phyloP scores from a whole-genome alignment of 2,329 filamentous ascomycete genomes.

The Trichophyton schoenleinii region DNA sequence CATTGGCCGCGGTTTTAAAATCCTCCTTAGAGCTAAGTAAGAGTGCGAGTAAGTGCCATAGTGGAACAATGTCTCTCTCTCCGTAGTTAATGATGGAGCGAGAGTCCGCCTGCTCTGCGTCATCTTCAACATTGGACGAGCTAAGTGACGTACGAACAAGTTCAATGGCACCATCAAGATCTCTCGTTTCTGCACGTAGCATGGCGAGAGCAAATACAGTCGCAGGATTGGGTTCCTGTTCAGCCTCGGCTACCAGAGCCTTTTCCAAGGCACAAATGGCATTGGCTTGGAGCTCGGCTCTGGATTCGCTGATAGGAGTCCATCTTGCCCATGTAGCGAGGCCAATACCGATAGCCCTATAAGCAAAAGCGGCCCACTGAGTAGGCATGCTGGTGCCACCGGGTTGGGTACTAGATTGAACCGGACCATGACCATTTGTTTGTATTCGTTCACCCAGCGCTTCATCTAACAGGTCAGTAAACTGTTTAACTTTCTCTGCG shows the following conservation, averaged over 20 bases:
- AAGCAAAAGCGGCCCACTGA: slow-evolving; percentile 53
- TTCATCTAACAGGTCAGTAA: slow-evolving; percentile 46
- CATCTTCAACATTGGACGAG: slow-evolving; percentile 24
- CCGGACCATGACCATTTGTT: slow-evolving; percentile 9
- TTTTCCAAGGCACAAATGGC: slow-evolving; percentile 65
- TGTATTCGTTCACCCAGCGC: slow-evolving; percentile 5
- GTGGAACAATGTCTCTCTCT: slow-evolving; percentile 50
- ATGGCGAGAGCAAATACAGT: slow-evolving; percentile 69
- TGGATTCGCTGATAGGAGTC: slow-evolving; percentile 60
- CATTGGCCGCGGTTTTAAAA: slow-evolving; percentile 62
- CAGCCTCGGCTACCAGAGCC: slow-evolving; percentile 55
- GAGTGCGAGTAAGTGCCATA: slow-evolving; percentile 86
- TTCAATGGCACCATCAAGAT: slow-evolving; percentile 68
- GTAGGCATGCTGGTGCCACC: slow-evolving; percentile 29
- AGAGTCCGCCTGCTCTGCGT: slow-evolving; percentile 23
- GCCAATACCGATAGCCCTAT: slow-evolving; percentile 73
- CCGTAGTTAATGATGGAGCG: slow-evolving; percentile 23
- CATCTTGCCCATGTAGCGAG: slow-evolving; percentile 77
- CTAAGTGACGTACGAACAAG: slow-evolving; percentile 65
- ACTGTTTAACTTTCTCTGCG: slow-evolving; percentile 62
- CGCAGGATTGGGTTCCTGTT: slow-evolving; percentile 56
- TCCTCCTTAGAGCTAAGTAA: slow-evolving; percentile 79
- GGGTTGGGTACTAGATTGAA: background rate
- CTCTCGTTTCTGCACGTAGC: slow-evolving; percentile 77
- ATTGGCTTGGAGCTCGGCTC: slow-evolving; percentile 61